Conservation (phyloP, 805 yeast species). For the Cyberlindnera xishuangbannaensis region DNA sequence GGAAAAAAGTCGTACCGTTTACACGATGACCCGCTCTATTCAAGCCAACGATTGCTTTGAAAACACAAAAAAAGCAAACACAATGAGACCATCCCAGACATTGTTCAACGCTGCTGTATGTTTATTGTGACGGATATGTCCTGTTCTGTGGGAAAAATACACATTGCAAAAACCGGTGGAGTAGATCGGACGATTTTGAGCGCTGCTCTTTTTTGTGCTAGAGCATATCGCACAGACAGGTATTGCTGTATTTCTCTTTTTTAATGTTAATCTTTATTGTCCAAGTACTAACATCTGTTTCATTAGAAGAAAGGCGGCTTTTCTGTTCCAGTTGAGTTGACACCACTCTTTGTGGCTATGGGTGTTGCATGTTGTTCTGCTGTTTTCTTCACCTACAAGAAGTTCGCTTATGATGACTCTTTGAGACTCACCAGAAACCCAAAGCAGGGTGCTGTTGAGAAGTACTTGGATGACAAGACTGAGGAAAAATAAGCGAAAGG, state of each 20-base stretch:
- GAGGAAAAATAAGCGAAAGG: too few relatives aligned
- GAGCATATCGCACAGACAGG: too few relatives aligned
- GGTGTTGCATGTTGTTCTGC: constrained; percentile 48
- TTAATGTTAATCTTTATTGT: neutral
- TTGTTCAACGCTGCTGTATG: constrained; percentile 43
- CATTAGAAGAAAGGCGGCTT: constrained; percentile 32
- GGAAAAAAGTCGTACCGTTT: constrained; percentile 8
- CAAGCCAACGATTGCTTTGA: neutral
- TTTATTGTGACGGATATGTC: constrained; percentile 6
- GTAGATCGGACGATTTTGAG: too few relatives aligned
- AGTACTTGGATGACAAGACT: constrained; percentile 10
- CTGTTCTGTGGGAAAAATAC: too few relatives aligned
- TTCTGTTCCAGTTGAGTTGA: constrained; percentile 48
- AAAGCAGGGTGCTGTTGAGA: constrained; percentile 22
- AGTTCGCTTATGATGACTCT: constrained; percentile 41
- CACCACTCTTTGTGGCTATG: constrained; percentile 53
- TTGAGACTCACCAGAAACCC: constrained; percentile 49
- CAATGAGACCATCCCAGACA: constrained; percentile 46
- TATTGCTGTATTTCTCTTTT: too few relatives aligned
- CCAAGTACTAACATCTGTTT: neutral
- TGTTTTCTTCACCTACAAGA: constrained; percentile 45
- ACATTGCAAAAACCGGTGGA: too few relatives aligned
- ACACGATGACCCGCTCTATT: neutral
- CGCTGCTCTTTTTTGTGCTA: too few relatives aligned
- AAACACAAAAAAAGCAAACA: constrained; percentile 3